Conservation (phyloP, 2,329 filamentous ascomycete genomes). For the Fusarium tricinctum region DNA sequence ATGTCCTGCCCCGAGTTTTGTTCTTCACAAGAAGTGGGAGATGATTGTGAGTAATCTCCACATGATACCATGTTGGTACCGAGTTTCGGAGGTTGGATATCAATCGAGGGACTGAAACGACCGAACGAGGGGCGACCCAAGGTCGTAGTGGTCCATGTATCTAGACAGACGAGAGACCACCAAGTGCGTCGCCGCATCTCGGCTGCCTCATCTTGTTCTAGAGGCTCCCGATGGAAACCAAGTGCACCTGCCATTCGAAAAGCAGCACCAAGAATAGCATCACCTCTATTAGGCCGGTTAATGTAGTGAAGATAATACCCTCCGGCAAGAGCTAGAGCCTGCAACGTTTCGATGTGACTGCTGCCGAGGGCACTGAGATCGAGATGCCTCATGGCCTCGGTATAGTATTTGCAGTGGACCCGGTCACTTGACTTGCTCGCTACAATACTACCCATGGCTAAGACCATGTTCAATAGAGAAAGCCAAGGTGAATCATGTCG, state of each 20-base stretch:
- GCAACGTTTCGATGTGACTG: slow-evolving; percentile 15
- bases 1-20: not conserved
- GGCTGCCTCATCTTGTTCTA: not conserved
- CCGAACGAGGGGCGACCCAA: slow-evolving; percentile 11
- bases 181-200: slow-evolving; percentile 15
- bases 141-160: slow-evolving; percentile 4
- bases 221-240: slow-evolving; percentile 12
- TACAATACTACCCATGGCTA: slow-evolving; percentile 13
- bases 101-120: slow-evolving; percentile 13
- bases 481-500: slow-evolving; percentile 12
- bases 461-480: slow-evolving; percentile 12
- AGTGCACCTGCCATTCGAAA: slow-evolving; percentile 19
- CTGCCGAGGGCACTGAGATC: slow-evolving; percentile 8
- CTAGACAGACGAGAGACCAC: slow-evolving; percentile 12
- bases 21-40: not conserved
- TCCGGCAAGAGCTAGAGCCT: slow-evolving; percentile 8
- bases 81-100: slow-evolving; percentile 1
- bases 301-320: slow-evolving; percentile 21
- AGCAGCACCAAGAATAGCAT: slow-evolving; percentile 15
- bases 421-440: slow-evolving; percentile 8
- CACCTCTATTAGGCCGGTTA: slow-evolving; percentile 17
- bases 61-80: no score
- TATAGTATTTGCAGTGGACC: slow-evolving; percentile 14
- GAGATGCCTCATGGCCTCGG: slow-evolving; percentile 8
- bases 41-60: no score